Conservation (phyloP, 2,329 filamentous ascomycete species). For the Fusarium compactum region DNA sequence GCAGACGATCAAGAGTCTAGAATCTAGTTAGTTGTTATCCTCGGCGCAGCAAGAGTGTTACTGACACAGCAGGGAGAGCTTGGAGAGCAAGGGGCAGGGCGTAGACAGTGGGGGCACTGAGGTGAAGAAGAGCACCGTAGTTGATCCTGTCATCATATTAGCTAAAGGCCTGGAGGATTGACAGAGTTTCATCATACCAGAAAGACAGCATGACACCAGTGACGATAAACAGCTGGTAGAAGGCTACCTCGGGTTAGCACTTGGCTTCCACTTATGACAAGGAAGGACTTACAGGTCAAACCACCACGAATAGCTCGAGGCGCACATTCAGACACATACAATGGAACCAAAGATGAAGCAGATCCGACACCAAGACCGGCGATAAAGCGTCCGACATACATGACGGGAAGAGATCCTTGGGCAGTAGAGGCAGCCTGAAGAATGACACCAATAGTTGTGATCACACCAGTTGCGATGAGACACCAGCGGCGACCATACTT, state of each 20-base stretch:
- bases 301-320: slow-evolving; percentile 64
- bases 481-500: slow-evolving; percentile 65
- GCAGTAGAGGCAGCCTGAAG: slow-evolving; percentile 71
- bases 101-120: slow-evolving; percentile 63
- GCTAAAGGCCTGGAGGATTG: neutral
- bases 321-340: slow-evolving; percentile 63
- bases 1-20: slow-evolving; percentile 64
- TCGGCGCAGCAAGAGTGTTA: neutral
- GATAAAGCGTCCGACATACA: slow-evolving; percentile 74
- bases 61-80: slow-evolving; percentile 69
- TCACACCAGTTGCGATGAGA: slow-evolving; percentile 66
- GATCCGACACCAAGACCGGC: slow-evolving; percentile 64
- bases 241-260: slow-evolving; percentile 46
- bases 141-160: slow-evolving; percentile 64
- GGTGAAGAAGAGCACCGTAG: slow-evolving; percentile 63
- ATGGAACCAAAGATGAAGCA: slow-evolving; percentile 59
- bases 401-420: slow-evolving; percentile 66
- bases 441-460: slow-evolving; percentile 71
- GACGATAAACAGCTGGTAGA: slow-evolving; percentile 65
- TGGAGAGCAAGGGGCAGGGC: slow-evolving; percentile 75
- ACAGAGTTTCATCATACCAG: slow-evolving; percentile 50
- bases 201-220: slow-evolving; percentile 58
- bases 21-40: neutral
- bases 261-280: neutral
- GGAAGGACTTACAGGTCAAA: slow-evolving; percentile 55